Evolutionary conservation across 2,329 filamentous ascomycete genomes (phyloP), one percentile per base, ranked within the genome.

Genomic region (Epichloe coenophiala): DNA sequence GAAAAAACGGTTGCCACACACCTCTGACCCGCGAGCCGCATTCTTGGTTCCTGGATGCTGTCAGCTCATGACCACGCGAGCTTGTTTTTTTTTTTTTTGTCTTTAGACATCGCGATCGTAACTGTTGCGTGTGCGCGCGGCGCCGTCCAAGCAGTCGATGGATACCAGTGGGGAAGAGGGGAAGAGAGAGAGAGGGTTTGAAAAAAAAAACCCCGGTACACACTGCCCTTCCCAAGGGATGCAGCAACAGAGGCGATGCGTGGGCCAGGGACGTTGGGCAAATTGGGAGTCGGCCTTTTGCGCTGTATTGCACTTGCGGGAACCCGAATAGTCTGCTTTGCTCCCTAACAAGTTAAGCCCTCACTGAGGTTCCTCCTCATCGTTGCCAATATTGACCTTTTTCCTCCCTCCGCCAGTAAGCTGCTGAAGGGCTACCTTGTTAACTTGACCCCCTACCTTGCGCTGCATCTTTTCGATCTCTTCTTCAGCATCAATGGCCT

Each of bases 381-480:
- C 78, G 62, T 86, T 81, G 67, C 74, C 85, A 71, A 95, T 83
- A 71, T 83, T 90, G 72, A 97, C 89, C 75, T 88, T 95, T 69
- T 84, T 89, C 62, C 90, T 81, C 60, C 86, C 86, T 63, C 79
- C 79, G 60, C 85, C 86, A 56, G 86, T 91, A 63, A 97, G 83
- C 66, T 88, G 84, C 70, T 95, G 88, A 62, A 95, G 73, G 60
- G 87, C 86, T 62, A 97, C 85, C 71, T 90, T 93, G 71, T 94
- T 87, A 66, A 86, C 80, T 71, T 97, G 91, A 54, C 84, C 81
- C 81, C 87, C 87, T 63, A 94, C 85, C 77, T 96, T 98, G 76
- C 87, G 86, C 71, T 95, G 88, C 85, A 98, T 95, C 72, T 88
- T 91, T 65, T 86, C 84, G 64, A 98, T 93, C 71, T 97, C 90